Percentiles rank a stretch among this genome's conserved stretches.
Conservation (phyloP, 495 filamentous ascomycete genomes). For the Hyaloscypha variabilis region DNA sequence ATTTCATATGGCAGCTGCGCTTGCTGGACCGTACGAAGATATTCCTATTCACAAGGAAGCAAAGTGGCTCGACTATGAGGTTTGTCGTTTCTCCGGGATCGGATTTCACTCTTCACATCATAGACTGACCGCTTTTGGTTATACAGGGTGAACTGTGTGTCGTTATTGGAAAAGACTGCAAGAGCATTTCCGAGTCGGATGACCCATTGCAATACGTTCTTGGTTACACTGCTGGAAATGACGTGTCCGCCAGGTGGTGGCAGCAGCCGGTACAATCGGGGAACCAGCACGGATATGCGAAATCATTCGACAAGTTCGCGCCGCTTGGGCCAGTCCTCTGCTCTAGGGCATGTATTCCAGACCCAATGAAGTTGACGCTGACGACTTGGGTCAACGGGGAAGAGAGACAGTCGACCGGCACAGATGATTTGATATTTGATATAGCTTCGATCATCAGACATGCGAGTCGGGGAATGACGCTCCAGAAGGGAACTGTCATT, state of each 20-base stretch:
- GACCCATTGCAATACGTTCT: constrained; percentile 40
- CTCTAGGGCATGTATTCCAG: constrained; percentile 30
- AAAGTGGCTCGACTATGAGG: constrained; percentile 3
- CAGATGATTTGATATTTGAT: background rate
- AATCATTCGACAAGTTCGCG: constrained; percentile 50
- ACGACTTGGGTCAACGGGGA: constrained; percentile 44
- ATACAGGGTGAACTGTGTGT: constrained; percentile 40
- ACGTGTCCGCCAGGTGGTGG: constrained; percentile 45
- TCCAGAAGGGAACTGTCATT: background rate
- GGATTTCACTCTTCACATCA: background rate
- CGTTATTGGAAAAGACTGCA: constrained; percentile 40
- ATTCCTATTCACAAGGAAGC: background rate
- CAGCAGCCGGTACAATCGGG: constrained; percentile 42
- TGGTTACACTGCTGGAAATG: constrained; percentile 51
- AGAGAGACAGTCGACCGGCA: constrained; percentile 32
- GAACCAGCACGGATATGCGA: constrained; percentile 47
- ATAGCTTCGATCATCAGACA: background rate
- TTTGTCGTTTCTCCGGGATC: too few species aligned
- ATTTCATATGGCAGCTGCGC: background rate
- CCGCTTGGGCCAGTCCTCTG: constrained; percentile 47
- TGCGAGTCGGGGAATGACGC: background rate
- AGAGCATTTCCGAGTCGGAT: constrained; percentile 37
- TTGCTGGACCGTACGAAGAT: background rate
- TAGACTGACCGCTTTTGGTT: background rate
- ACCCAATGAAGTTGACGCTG: constrained; percentile 31